Percentiles rank a stretch among this genome's conserved stretches.
These are phyloP conservation scores for Nannizziopsis barbatae DNA, from an alignment of 2,329 filamentous ascomycete species.

Conservation along the genomic window DNA sequence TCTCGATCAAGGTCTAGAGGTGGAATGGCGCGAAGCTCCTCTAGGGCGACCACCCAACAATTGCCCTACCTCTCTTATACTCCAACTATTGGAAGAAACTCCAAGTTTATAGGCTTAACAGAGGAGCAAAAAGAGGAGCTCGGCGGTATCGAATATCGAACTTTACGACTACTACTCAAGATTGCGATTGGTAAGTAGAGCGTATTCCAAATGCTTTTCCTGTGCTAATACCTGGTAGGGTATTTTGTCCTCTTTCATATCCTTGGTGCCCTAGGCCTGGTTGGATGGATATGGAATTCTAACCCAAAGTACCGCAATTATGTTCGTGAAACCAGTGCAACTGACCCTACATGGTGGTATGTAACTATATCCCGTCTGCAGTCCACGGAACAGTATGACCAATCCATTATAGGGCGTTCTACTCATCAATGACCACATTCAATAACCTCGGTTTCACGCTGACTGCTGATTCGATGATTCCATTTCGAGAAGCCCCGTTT, in stretches of 20 bases:
- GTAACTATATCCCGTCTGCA: constrained; percentile 13
- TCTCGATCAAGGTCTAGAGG: constrained; percentile 12
- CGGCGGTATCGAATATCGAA: constrained; percentile 44
- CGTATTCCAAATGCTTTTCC: background rate
- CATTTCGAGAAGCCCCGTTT: constrained; percentile 37
- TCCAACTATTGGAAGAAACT: constrained; percentile 39
- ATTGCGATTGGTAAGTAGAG: constrained; percentile 32
- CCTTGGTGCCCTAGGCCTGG: constrained; percentile 39
- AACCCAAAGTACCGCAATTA: constrained; percentile 33
- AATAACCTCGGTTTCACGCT: constrained; percentile 46
- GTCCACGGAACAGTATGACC: background rate
- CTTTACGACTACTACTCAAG: constrained; percentile 40
- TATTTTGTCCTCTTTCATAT: constrained; percentile 40
- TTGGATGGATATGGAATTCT: constrained; percentile 39
- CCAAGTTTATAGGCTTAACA: constrained; percentile 37
- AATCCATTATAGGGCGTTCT: constrained; percentile 35
- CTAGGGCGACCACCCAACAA: constrained; percentile 18
- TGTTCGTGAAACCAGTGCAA: constrained; percentile 28
- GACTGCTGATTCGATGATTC: constrained; percentile 45
- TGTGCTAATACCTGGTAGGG: constrained; percentile 19
- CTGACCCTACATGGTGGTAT: constrained; percentile 42
- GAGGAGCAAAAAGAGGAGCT: constrained; percentile 35
- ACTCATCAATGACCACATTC: constrained; percentile 42
- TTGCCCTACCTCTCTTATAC: constrained; percentile 35
- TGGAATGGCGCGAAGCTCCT: constrained; percentile 10